Evolutionary conservation across 2,329 filamentous ascomycete species (phyloP).

Genomic region (Sphaerulina populicola): DNA sequence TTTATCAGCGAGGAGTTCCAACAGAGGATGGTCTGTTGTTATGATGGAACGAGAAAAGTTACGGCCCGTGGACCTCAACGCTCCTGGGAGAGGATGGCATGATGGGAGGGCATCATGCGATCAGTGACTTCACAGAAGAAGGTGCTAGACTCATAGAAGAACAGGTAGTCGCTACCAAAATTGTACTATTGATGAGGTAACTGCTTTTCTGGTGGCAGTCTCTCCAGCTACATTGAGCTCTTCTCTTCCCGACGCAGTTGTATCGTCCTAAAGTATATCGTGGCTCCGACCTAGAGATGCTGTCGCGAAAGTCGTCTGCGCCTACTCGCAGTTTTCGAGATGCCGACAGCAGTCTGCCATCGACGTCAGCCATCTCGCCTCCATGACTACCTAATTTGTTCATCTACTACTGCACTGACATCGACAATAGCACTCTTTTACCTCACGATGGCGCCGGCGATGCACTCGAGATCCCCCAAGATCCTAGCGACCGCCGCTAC

Average conservation of each 20-base stretch:
- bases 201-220: background rate
- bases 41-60: slow-evolving; percentile 19
- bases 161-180: slow-evolving; percentile 10
- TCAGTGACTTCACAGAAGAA: slow-evolving; percentile 5
- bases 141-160: slow-evolving; percentile 11
- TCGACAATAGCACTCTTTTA: background rate
- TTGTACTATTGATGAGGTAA: slow-evolving; percentile 12
- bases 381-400: background rate
- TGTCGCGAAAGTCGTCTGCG: background rate
- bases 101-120: slow-evolving; percentile 13
- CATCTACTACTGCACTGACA: background rate
- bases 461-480: background rate
- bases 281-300: background rate
- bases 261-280: background rate
- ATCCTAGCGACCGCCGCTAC: background rate
- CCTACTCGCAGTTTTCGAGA: background rate
- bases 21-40: slow-evolving; percentile 20
- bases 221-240: background rate
- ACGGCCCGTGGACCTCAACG: slow-evolving; percentile 26
- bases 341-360: background rate
- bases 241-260: background rate
- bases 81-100: slow-evolving; percentile 15
- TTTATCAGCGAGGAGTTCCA: slow-evolving; percentile 29
- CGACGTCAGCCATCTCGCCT: background rate
- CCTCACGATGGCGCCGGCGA: slow-evolving; percentile 1